Percentiles rank a stretch among this genome's conserved stretches.
phyloP scores from a whole-genome alignment of 78 protist species.

The Pelomyxa schiedti region DNA sequence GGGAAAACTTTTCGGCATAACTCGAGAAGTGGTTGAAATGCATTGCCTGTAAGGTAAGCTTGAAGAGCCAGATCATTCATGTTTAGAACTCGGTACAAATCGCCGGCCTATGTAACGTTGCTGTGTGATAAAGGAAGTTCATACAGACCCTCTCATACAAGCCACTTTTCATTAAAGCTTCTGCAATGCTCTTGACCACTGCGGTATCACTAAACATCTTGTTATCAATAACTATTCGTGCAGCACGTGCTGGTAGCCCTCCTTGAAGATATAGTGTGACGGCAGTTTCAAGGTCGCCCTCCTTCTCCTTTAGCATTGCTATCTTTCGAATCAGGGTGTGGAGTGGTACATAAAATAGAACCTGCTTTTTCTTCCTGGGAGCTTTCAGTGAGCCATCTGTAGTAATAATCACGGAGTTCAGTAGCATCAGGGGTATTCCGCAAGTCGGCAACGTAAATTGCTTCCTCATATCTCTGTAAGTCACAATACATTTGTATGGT shows the following conservation, averaged over 20 bases:
- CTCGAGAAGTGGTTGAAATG: constrained; percentile 67
- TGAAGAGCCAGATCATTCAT: constrained; percentile 51
- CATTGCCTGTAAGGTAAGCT: constrained; percentile 54
- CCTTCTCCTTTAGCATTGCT: constrained; percentile 54
- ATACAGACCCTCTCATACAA: no score
- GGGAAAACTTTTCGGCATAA: constrained; percentile 45
- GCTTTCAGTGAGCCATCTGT: constrained; percentile 45
- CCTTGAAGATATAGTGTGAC: constrained; percentile 50
- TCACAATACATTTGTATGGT: constrained; percentile 53
- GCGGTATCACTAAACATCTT: background rate
- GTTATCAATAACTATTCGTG: constrained; percentile 20
- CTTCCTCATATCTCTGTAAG: constrained; percentile 54
- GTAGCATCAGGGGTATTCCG: constrained; percentile 19
- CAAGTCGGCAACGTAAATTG: constrained; percentile 46
- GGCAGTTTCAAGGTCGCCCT: constrained; percentile 35
- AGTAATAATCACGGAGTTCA: constrained; percentile 20
- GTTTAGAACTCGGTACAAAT: constrained; percentile 49
- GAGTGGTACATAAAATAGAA: no score
- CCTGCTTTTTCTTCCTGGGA: constrained; percentile 66
- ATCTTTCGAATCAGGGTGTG: no score
- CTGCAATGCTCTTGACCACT: constrained; percentile 37
- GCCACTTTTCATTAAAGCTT: constrained; percentile 16
- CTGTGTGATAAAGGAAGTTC: no score
- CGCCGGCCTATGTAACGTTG: no score
- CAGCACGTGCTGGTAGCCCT: constrained; percentile 69